Conservation (phyloP, 1,284 basidiomycete genomes). For the Mycosarcoma mackinlayi region DNA sequence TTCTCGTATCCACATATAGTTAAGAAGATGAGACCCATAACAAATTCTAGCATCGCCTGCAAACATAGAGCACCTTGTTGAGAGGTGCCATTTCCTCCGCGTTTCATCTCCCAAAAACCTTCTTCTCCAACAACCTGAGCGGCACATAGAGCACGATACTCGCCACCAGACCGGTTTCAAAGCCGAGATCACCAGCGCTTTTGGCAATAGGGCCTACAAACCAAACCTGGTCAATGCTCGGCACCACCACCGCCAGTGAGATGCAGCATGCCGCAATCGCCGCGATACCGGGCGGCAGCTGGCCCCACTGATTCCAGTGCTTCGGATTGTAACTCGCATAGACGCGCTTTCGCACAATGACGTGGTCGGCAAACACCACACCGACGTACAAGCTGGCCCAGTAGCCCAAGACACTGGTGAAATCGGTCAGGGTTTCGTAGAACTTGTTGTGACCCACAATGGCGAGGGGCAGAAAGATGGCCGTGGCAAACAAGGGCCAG, state of each 20-base stretch:
- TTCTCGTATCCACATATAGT: no score
- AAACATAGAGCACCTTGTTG: no score
- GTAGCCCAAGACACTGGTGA: constrained; percentile 75
- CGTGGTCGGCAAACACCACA: constrained; percentile 74
- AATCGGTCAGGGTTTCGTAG: constrained; percentile 73
- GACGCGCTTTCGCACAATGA: constrained; percentile 72
- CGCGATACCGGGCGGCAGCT: constrained; percentile 74
- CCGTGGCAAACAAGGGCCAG: constrained; percentile 83
- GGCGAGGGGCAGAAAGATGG: constrained; percentile 76
- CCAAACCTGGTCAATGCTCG: constrained; percentile 66
- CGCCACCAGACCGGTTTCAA: constrained; percentile 67
- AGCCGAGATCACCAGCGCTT: constrained; percentile 67
- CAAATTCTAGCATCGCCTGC: not conserved
- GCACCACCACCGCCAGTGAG: constrained; percentile 61
- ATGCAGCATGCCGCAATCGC: constrained; percentile 65
- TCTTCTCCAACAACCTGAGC: constrained; percentile 61
- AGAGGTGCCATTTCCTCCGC: not conserved
- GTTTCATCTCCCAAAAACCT: constrained; percentile 40
- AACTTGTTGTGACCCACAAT: constrained; percentile 76
- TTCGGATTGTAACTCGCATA: constrained; percentile 72
- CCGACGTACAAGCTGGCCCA: constrained; percentile 76
- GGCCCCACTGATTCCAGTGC: constrained; percentile 73
- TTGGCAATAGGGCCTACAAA: constrained; percentile 63
- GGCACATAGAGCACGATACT: constrained; percentile 63
- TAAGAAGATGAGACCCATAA: not conserved